These are phyloP conservation scores for Arachis monticola DNA, from an alignment of 331 rosid species.

Conservation along the genomic window DNA sequence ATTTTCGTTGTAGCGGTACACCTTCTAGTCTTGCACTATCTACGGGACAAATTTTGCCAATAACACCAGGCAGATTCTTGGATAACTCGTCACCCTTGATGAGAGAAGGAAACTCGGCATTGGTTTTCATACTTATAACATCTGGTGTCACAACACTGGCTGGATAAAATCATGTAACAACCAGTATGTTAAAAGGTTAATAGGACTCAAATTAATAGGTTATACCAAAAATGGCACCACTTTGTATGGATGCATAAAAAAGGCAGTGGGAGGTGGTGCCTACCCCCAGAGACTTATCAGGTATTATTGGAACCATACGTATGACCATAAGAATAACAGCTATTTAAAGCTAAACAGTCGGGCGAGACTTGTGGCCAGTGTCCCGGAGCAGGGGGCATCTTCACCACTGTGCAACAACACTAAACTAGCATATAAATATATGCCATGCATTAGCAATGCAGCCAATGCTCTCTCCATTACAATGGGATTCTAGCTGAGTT, in stretches of 20 bases:
- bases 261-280: neutral
- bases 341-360: neutral
- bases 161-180: slow-evolving; percentile 32
- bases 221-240: neutral
- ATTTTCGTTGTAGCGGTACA: slow-evolving; percentile 56
- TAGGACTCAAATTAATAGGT: slow-evolving; percentile 7
- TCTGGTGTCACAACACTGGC: slow-evolving; percentile 51
- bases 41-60: slow-evolving; percentile 51
- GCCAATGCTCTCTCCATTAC: too few species aligned
- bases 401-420: slow-evolving; percentile 25
- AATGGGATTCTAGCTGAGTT: neutral
- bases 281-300: neutral
- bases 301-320: neutral
- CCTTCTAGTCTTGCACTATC: slow-evolving; percentile 52
- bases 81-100: slow-evolving; percentile 49
- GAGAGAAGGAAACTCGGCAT: slow-evolving; percentile 49
- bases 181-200: slow-evolving; percentile 2
- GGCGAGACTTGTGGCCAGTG: neutral
- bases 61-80: slow-evolving; percentile 41
- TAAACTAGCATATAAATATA: neutral
- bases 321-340: neutral
- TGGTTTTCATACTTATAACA: slow-evolving; percentile 48
- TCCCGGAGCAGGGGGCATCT: neutral
- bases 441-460: neutral
- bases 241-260: neutral